These are phyloP conservation scores for Typha latifolia DNA, from an alignment of 176 grass and related monocot genomes.

Conservation along the genomic window DNA sequence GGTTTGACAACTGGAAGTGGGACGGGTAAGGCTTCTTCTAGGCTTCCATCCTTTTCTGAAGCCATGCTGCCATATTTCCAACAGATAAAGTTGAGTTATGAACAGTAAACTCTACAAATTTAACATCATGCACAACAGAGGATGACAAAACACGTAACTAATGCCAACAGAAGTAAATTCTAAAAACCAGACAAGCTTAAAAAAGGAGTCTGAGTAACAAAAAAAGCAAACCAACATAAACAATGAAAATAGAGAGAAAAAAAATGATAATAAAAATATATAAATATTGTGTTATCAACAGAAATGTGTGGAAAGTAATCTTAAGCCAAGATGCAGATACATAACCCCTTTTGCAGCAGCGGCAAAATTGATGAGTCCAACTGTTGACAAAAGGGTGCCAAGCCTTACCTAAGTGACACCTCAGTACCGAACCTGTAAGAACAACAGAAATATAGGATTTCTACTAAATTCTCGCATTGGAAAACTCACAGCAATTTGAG, in stretches of 20 bases:
- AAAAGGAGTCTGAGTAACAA: neutral
- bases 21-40: neutral
- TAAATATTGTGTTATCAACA: neutral
- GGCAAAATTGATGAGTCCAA: too few relatives aligned
- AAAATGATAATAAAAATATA: neutral
- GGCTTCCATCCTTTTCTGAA: neutral
- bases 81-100: neutral
- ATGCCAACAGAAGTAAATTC: neutral
- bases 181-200: neutral
- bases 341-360: too few relatives aligned
- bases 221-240: neutral
- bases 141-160: neutral
- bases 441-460: too few relatives aligned
- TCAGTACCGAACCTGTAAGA: too few relatives aligned
- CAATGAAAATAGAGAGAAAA: neutral
- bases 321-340: too few relatives aligned
- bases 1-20: conserved; percentile 1
- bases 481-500: too few relatives aligned
- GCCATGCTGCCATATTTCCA: neutral
- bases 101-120: neutral
- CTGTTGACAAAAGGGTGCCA: too few relatives aligned
- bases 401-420: too few relatives aligned
- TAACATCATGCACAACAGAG: neutral
- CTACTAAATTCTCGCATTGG: too few relatives aligned
- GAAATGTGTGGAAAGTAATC: too few relatives aligned